Conservation (phyloP, 2,329 filamentous ascomycete species). For the Bipolaris sorokiniana region DNA sequence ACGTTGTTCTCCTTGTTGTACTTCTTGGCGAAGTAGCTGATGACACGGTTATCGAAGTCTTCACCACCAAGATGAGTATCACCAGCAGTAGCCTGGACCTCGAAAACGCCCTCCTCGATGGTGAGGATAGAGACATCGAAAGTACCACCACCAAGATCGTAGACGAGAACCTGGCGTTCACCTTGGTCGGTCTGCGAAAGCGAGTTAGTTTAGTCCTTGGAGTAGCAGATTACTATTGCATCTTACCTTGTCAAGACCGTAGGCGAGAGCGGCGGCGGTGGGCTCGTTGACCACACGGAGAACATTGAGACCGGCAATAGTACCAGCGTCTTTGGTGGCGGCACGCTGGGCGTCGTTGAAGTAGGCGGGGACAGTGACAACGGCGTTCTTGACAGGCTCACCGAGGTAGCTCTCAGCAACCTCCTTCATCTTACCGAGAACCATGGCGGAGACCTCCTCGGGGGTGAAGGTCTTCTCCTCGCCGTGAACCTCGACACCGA, state of each 20-base stretch:
- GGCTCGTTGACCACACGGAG: conserved; percentile 97
- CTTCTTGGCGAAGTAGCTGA: conserved; percentile 92
- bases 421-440: conserved; percentile 73
- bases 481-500: conserved; percentile 74
- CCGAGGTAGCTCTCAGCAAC: conserved; percentile 79
- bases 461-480: conserved; percentile 75
- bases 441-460: conserved; percentile 81
- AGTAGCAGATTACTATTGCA: not conserved
- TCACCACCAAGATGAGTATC: conserved; percentile 98
- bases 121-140: conserved; percentile 70
- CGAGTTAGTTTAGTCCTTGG: conserved; percentile 1
- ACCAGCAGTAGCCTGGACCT: conserved; percentile 93
- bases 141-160: conserved; percentile 53
- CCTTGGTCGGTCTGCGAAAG: conserved; percentile 39
- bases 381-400: conserved; percentile 83
- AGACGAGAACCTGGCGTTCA: conserved; percentile 51
- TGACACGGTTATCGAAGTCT: conserved; percentile 97
- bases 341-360: conserved; percentile 99
- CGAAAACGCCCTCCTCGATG: conserved; percentile 90
- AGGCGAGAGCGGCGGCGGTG: conserved; percentile 92
- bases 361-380: conserved; percentile 95
- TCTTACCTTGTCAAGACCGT: conserved; percentile 67
- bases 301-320: conserved; percentile 90
- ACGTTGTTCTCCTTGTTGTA: conserved; percentile 99
- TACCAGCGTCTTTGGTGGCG: conserved; percentile 93